These are phyloP conservation scores for Suhomyces bokatorum DNA, from an alignment of 1,139 yeast species.

Conservation along the genomic window DNA sequence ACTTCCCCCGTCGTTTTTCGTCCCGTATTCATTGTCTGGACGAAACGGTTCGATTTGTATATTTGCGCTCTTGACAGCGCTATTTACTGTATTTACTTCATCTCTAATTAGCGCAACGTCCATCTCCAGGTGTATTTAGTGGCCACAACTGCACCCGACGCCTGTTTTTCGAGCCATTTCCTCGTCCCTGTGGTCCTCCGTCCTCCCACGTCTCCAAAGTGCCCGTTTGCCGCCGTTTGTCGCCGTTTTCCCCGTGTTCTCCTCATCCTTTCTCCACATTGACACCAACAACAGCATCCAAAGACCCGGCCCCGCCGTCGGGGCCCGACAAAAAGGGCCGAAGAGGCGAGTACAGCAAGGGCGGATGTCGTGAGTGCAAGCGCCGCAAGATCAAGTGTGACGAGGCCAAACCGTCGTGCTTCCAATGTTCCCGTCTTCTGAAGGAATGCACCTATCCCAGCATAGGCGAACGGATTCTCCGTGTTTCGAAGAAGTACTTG, in stretches of 20 bases:
- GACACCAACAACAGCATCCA: background rate
- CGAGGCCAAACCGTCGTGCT: slow-evolving; percentile 26
- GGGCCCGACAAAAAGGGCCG: slow-evolving; percentile 4
- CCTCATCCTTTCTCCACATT: background rate
- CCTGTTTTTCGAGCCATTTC: too few species aligned
- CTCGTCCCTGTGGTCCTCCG: too few species aligned
- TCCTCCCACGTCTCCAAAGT: too few species aligned
- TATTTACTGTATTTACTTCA: background rate
- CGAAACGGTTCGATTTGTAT: background rate
- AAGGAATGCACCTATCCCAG: slow-evolving; percentile 25
- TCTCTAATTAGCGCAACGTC: background rate
- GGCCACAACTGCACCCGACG: too few species aligned
- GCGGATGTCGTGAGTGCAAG: slow-evolving; percentile 31
- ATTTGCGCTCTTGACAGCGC: background rate
- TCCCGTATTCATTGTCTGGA: background rate
- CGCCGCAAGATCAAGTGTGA: slow-evolving; percentile 31
- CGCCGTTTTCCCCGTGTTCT: too few species aligned
- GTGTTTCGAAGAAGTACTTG: slow-evolving; percentile 16
- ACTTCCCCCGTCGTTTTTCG: too few species aligned
- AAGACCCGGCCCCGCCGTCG: background rate
- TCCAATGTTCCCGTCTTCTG: slow-evolving; percentile 26
- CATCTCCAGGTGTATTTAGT: too few species aligned
- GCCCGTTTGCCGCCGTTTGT: too few species aligned
- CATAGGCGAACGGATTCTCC: slow-evolving; percentile 19
- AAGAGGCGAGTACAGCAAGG: slow-evolving; percentile 24